Conservation (phyloP, 495 filamentous ascomycete genomes). For the Apodospora peruviana region DNA sequence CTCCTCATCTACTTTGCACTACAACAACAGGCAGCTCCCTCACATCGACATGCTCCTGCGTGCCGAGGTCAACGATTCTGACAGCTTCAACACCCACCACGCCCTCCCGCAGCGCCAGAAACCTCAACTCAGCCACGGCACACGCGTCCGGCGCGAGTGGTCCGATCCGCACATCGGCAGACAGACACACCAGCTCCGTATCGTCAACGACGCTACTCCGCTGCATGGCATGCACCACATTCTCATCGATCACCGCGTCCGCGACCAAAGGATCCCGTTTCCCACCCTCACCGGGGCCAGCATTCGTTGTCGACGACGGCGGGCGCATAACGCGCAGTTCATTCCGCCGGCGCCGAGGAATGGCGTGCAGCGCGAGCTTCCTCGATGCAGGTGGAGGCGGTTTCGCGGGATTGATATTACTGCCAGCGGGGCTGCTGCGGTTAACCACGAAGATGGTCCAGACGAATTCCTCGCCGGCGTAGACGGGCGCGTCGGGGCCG, state of each 20-base stretch:
- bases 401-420: neutral
- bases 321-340: constrained; percentile 57
- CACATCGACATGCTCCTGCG: constrained; percentile 77
- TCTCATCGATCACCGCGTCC: constrained; percentile 80
- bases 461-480: constrained; percentile 70
- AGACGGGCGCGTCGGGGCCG: constrained; percentile 46
- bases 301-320: constrained; percentile 44
- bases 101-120: constrained; percentile 70
- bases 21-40: constrained; percentile 72
- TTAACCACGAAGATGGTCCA: constrained; percentile 92
- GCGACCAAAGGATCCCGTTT: constrained; percentile 43
- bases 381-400: constrained; percentile 38
- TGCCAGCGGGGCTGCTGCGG: constrained; percentile 39
- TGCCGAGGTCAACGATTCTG: constrained; percentile 73
- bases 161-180: constrained; percentile 76
- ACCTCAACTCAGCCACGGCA: constrained; percentile 71
- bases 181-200: constrained; percentile 73
- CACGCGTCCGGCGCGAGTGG: constrained; percentile 73
- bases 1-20: constrained; percentile 22
- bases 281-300: constrained; percentile 20
- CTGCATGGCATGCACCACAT: constrained; percentile 77
- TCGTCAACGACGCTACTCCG: constrained; percentile 64
- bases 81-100: constrained; percentile 74
- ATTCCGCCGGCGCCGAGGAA: constrained; percentile 69
- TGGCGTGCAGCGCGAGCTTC: constrained; percentile 73